These are phyloP conservation scores for Chlamydomonas applanata DNA, from an alignment of 139 green algal species.

Conservation along the genomic window DNA sequence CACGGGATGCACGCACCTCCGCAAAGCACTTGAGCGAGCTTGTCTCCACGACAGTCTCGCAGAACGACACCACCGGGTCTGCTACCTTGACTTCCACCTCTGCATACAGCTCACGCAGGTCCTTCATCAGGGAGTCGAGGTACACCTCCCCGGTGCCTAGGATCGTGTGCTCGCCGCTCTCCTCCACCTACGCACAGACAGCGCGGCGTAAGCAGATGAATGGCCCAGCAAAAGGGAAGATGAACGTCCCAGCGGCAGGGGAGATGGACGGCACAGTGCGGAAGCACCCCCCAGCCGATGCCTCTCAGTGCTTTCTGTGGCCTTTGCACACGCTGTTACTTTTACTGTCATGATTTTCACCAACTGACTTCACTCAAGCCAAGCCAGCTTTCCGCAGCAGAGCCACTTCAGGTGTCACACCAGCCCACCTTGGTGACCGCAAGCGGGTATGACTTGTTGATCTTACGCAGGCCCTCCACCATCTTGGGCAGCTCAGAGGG, in stretches of 20 bases:
- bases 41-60: slow-evolving; percentile 97
- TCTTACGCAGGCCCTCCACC: slow-evolving; percentile 83
- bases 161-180: slow-evolving; percentile 96
- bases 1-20: slow-evolving; percentile 40
- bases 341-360: too few relatives aligned
- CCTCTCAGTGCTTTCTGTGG: too few relatives aligned
- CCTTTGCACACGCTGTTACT: too few relatives aligned
- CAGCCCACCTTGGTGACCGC: slow-evolving; percentile 72
- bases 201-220: too few relatives aligned
- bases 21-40: slow-evolving; percentile 95
- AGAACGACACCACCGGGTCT: slow-evolving; percentile 89
- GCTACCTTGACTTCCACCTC: slow-evolving; percentile 97
- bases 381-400: too few relatives aligned
- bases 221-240: too few relatives aligned
- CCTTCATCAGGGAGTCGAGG: slow-evolving; percentile 95
- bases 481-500: slow-evolving; percentile 97
- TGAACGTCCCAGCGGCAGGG: too few relatives aligned
- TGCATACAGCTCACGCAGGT: slow-evolving; percentile 78
- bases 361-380: too few relatives aligned
- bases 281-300: too few relatives aligned
- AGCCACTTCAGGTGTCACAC: not conserved
- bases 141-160: slow-evolving; percentile 96
- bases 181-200: slow-evolving; percentile 69
- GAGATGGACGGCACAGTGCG: too few relatives aligned
- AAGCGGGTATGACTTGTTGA: slow-evolving; percentile 91